A percentile compares a stretch with the other conserved stretches of the same genome.
Evolutionary conservation across 768 basidiomycete species (phyloP).

Genomic region (Pholiota molesta): DNA sequence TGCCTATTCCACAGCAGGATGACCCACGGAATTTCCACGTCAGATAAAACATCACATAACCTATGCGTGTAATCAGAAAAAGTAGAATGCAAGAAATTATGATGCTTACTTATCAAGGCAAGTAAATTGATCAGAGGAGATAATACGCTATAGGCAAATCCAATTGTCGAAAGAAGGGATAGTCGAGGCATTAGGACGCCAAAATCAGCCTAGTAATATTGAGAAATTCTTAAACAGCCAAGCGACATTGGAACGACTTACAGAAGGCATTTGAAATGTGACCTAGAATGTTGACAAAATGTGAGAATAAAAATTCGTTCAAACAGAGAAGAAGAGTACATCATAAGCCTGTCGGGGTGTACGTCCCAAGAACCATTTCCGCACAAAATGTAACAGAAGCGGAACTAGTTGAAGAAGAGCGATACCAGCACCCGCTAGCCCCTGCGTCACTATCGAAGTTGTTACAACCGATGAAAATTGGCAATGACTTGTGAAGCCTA

Average conservation of each 20-base stretch:
- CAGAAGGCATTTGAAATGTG: constrained; percentile 58
- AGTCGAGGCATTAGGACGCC: constrained; percentile 51
- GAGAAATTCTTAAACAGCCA: neutral
- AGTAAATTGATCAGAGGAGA: constrained; percentile 70
- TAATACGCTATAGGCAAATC: constrained; percentile 61
- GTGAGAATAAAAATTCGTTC: constrained; percentile 18
- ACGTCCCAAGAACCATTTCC: constrained; percentile 67
- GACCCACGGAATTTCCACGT: constrained; percentile 59
- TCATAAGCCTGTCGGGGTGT: constrained; percentile 65
- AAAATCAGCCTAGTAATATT: constrained; percentile 45
- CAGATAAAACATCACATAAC: constrained; percentile 59
- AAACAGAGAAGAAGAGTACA: constrained; percentile 4
- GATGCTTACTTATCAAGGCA: constrained; percentile 51
- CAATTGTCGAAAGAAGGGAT: constrained; percentile 55
- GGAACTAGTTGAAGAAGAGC: constrained; percentile 58
- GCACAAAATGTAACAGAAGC: constrained; percentile 59
- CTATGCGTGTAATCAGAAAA: constrained; percentile 22
- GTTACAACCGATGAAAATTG: neutral
- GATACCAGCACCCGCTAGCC: constrained; percentile 52
- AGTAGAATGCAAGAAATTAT: neutral
- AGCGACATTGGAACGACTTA: constrained; percentile 23
- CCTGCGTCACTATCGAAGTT: constrained; percentile 44
- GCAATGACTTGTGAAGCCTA: constrained; percentile 18
- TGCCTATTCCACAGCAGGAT: neutral
- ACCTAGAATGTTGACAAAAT: constrained; percentile 27